phyloP scores from a whole-genome alignment of 1,284 basidiomycete genomes.

The Trichosporon faecale region DNA sequence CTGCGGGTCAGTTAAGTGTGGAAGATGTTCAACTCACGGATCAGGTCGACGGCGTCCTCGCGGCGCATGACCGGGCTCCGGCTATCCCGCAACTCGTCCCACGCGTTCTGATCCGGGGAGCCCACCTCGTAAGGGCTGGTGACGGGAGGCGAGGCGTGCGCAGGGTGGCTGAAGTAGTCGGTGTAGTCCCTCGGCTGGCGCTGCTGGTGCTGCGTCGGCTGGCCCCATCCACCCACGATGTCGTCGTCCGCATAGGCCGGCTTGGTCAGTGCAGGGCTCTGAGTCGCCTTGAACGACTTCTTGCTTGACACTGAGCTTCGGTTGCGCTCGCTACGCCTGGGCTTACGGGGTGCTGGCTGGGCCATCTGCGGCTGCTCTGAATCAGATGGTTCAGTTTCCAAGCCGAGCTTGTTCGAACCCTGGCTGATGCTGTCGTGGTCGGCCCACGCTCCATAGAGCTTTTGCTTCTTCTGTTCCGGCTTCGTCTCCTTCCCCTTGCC shows the following conservation, averaged over 20 bases:
- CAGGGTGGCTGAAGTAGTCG: neutral
- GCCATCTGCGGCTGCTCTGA: neutral
- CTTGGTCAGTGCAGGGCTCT: neutral
- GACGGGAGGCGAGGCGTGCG: neutral
- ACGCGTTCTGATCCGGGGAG: neutral
- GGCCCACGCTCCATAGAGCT: conserved; percentile 54
- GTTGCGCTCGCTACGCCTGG: neutral
- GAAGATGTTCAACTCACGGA: neutral
- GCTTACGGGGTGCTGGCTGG: neutral
- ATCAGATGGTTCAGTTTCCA: neutral
- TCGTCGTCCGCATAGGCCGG: neutral
- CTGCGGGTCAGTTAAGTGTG: neutral
- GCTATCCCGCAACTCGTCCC: conserved; percentile 2
- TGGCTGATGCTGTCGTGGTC: conserved; percentile 7
- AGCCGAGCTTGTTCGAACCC: neutral
- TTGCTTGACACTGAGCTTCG: neutral
- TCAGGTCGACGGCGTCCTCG: neutral
- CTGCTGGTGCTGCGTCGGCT: neutral
- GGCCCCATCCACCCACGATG: neutral
- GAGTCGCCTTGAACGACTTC: neutral
- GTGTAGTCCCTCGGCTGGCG: neutral
- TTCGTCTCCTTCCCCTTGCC: conserved; percentile 5
- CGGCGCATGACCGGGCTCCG: neutral
- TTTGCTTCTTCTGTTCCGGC: conserved; percentile 12
- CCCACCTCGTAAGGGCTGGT: conserved; percentile 1